Conservation (phyloP, 2,329 filamentous ascomycete genomes). For the Pseudogymnoascus sp. region DNA sequence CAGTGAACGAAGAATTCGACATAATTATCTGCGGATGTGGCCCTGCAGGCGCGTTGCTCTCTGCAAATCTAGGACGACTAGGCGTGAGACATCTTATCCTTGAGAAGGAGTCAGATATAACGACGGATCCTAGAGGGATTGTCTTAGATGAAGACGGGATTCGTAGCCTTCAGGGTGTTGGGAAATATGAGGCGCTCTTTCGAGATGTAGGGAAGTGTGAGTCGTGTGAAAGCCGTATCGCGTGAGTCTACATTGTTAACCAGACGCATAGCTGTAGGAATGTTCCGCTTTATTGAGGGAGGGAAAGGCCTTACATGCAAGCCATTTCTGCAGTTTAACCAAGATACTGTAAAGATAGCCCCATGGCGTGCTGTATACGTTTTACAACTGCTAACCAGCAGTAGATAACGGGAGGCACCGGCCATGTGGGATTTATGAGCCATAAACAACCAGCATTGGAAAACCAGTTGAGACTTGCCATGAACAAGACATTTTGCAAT, state of each 20-base stretch:
- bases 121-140: conserved; percentile 30
- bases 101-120: conserved; percentile 27
- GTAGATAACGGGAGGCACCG: conserved; percentile 24
- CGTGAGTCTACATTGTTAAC: neutral
- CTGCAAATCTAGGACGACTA: conserved; percentile 24
- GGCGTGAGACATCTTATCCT: conserved; percentile 24
- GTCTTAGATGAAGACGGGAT: conserved; percentile 30
- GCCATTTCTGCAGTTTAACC: conserved; percentile 24
- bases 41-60: conserved; percentile 28
- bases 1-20: conserved; percentile 14
- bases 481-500: neutral
- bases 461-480: conserved; percentile 6
- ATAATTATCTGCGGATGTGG: conserved; percentile 31
- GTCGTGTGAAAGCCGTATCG: neutral
- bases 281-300: conserved; percentile 24
- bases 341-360: conserved; percentile 14
- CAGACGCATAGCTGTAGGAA: neutral
- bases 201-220: conserved; percentile 26
- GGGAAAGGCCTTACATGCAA: conserved; percentile 18
- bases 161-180: conserved; percentile 26
- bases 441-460: conserved; percentile 29
- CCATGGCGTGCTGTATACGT: neutral
- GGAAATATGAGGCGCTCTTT: conserved; percentile 25
- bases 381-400: neutral
- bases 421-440: conserved; percentile 26